phyloP scores from a whole-genome alignment of 257 asterid species.

The Capsicum rhomboideum region DNA sequence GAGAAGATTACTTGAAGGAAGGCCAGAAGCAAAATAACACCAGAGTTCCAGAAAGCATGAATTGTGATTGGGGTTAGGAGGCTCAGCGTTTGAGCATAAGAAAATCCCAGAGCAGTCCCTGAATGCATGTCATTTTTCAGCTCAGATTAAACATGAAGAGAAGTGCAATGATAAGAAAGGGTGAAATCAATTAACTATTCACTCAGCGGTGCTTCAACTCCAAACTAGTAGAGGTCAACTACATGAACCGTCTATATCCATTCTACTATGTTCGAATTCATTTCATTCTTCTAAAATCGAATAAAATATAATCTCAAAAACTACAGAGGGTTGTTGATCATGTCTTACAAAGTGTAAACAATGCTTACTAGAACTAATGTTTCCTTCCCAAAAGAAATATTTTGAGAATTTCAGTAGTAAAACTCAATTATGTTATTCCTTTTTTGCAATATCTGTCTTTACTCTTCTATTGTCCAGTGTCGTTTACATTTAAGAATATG shows the following conservation, averaged over 20 bases:
- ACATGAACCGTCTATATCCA: background rate
- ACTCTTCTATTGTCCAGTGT: background rate
- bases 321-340: background rate
- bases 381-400: background rate
- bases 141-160: background rate
- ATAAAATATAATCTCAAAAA: background rate
- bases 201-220: background rate
- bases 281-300: background rate
- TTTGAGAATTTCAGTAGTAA: background rate
- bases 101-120: slow-evolving; percentile 81
- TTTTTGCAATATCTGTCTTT: background rate
- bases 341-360: background rate
- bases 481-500: background rate
- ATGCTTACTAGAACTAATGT: background rate
- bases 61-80: slow-evolving; percentile 83
- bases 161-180: background rate
- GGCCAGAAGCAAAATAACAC: slow-evolving; percentile 81
- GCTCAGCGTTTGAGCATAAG: slow-evolving; percentile 90
- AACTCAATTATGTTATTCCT: background rate
- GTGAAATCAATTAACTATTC: background rate
- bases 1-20: slow-evolving; percentile 63
- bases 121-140: slow-evolving; percentile 1
- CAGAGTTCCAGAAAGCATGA: slow-evolving; percentile 92
- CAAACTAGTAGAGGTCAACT: background rate
- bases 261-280: background rate